A percentile compares a stretch with the other conserved stretches of the same genome.
These are phyloP conservation scores for Lavandula angustifolia DNA, from an alignment of 257 asterid genomes.

Conservation along the genomic window DNA sequence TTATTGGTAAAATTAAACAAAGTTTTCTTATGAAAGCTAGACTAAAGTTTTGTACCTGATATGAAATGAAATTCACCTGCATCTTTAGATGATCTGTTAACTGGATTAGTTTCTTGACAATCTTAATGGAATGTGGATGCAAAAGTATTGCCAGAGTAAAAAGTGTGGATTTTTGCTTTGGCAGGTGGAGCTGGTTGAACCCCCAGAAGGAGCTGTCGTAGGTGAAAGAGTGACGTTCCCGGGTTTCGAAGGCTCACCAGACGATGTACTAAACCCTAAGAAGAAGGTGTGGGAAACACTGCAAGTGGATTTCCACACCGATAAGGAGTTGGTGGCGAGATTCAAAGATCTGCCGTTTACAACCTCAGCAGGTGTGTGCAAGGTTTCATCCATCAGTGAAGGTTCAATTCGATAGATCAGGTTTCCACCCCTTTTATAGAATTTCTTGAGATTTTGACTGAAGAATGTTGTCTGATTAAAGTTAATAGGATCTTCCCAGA, in stretches of 20 bases:
- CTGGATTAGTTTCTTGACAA: no score
- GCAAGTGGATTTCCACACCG: slow-evolving; percentile 73
- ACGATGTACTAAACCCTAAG: slow-evolving; percentile 78
- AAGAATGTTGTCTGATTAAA: slow-evolving; percentile 20
- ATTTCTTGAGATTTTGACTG: slow-evolving; percentile 24
- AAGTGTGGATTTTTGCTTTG: slow-evolving; percentile 21
- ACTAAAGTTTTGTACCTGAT: not conserved
- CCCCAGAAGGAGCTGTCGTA: slow-evolving; percentile 65
- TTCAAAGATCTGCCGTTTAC: slow-evolving; percentile 78
- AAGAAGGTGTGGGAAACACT: slow-evolving; percentile 94
- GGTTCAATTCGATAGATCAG: slow-evolving; percentile 61
- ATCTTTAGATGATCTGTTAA: not conserved
- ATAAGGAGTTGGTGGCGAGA: slow-evolving; percentile 70
- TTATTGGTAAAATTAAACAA: not conserved
- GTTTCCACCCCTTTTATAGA: not conserved
- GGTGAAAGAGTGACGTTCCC: slow-evolving; percentile 80
- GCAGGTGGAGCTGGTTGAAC: slow-evolving; percentile 93
- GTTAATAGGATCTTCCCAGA: slow-evolving; percentile 5
- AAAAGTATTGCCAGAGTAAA: not conserved
- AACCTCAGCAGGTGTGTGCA: slow-evolving; percentile 88
- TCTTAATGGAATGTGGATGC: not conserved
- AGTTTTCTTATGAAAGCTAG: not conserved
- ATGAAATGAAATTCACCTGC: not conserved
- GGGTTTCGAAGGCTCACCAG: slow-evolving; percentile 71
- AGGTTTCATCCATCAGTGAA: slow-evolving; percentile 61